Percentiles rank a stretch among this genome's conserved stretches.
Evolutionary conservation across 1,139 yeast genomes (phyloP).

Genomic region (Debaryomycetaceae sp.): DNA sequence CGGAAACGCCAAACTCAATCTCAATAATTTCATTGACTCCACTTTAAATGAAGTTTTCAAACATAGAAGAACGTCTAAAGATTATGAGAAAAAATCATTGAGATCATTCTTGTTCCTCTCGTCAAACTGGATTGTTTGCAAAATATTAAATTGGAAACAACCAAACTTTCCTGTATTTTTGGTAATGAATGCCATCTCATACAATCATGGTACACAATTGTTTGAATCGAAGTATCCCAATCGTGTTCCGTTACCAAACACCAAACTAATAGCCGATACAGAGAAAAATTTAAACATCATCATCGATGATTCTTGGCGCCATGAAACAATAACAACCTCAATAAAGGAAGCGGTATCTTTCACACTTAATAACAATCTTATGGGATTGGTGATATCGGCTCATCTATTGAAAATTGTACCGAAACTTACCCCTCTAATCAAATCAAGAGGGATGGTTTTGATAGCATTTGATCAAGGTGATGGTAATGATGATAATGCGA

Average conservation of each 20-base stretch:
- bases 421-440: slow-evolving; percentile 66
- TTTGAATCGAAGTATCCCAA: slow-evolving; percentile 44
- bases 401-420: slow-evolving; percentile 72
- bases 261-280: slow-evolving; percentile 2
- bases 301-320: slow-evolving; percentile 14
- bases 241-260: slow-evolving; percentile 32
- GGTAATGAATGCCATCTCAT: slow-evolving; percentile 65
- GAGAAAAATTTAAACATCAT: slow-evolving; percentile 7
- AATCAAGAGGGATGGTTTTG: slow-evolving; percentile 77
- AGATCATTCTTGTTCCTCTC: slow-evolving; percentile 81
- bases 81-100: slow-evolving; percentile 21
- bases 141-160: slow-evolving; percentile 95
- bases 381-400: slow-evolving; percentile 78
- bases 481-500: slow-evolving; percentile 28
- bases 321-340: slow-evolving; percentile 42
- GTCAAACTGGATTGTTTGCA: slow-evolving; percentile 82
- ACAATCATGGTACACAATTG: slow-evolving; percentile 20
- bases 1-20: slow-evolving; percentile 41
- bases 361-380: slow-evolving; percentile 75
- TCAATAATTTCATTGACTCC: slow-evolving; percentile 74
- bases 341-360: slow-evolving; percentile 55
- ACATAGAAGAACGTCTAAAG: slow-evolving; percentile 61
- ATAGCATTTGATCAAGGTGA: slow-evolving; percentile 55
- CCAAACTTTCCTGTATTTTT: slow-evolving; percentile 95
- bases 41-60: slow-evolving; percentile 71